Base-by-base conservation (phyloP, 257 asterid genomes). In the Capsicum chinense region DNA sequence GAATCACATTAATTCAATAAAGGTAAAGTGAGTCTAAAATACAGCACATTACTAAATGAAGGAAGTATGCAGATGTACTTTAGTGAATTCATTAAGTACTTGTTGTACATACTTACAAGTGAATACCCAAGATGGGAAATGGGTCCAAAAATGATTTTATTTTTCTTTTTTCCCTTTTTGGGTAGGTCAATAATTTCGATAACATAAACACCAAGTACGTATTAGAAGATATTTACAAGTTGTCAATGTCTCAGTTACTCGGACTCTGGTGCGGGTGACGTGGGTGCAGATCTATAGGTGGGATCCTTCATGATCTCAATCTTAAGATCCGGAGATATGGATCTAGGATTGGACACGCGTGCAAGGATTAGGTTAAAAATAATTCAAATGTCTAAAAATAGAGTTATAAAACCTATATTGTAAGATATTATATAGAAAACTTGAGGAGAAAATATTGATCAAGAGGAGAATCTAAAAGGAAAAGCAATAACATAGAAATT, bases 121-220 rank as follows among this genome's bases (percentile, higher is more conserved):
- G 63, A 21, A 26, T 10, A 52, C 48, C 63, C 17, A 54, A 54
- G 64, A 76, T 5, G 81, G 14, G 63, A 54, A 54, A 52, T 52
- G 47, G 42, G 26, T 76, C 64, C 48, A 52, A 52, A 52, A 26
- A 13, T 52, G 48, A 15, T 26, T 71, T 14, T 26, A 3, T 19
- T 21, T 50, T 76, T 14, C 0, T 12, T 54, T 52, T 15, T 6
- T 4, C 48, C 26, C 19, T 52, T 52, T 76, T 64, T 52, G 7
- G 81, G 14, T 54, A 21, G 79, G 48, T 35, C 81, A 15, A 26
- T 76, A 26, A 54, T 26, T 74, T 76, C 64, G 54, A 50, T 76
- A 76, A 76, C 1, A 35, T 7, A 14, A 54, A 76, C 47, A 33
- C 50, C 64, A 26, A 76, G 42, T 76, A 63, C 64, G 4, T 26